A percentile compares a stretch with the other conserved stretches of the same genome.
Evolutionary conservation across 306 rosid species (phyloP).

Genomic region (Boehmeria nivea): DNA sequence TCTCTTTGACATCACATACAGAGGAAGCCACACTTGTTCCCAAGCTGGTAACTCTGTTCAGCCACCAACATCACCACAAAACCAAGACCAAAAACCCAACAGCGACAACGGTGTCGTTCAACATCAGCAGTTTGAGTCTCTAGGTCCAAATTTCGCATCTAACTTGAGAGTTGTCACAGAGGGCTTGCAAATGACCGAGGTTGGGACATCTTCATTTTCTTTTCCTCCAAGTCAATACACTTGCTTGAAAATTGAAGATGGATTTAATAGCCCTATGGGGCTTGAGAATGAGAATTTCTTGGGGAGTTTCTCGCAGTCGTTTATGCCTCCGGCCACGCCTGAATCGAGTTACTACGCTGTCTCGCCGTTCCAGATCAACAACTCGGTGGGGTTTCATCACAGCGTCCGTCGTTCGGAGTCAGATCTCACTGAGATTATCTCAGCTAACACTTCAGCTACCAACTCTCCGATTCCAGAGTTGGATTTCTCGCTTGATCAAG

Average conservation of each 20-base stretch:
- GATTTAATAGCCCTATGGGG: constrained; percentile 20
- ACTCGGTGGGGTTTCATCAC: constrained; percentile 24
- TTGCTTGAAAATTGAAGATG: constrained; percentile 25
- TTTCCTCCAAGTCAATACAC: constrained; percentile 54
- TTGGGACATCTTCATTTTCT: constrained; percentile 36
- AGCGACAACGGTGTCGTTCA: not conserved
- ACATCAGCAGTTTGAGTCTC: constrained; percentile 26
- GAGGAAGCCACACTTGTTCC: constrained; percentile 77
- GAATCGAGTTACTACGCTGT: constrained; percentile 35
- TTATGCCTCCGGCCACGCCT: constrained; percentile 36
- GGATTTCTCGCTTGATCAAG: constrained; percentile 49
- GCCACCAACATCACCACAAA: constrained; percentile 54
- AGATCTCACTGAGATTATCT: constrained; percentile 50
- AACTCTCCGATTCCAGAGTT: constrained; percentile 56
- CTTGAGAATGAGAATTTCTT: constrained; percentile 30
- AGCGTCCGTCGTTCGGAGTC: constrained; percentile 40
- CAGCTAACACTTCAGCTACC: constrained; percentile 55
- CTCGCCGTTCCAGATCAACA: constrained; percentile 39
- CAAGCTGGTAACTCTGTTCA: constrained; percentile 39
- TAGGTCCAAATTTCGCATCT: constrained; percentile 16
- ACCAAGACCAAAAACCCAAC: constrained; percentile 36
- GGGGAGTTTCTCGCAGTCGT: constrained; percentile 35
- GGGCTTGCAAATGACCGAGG: constrained; percentile 36
- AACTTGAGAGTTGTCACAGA: constrained; percentile 24
- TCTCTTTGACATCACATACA: constrained; percentile 71